These are phyloP conservation scores for Lyophyllum atratum DNA, from an alignment of 768 basidiomycete species.

Conservation along the genomic window DNA sequence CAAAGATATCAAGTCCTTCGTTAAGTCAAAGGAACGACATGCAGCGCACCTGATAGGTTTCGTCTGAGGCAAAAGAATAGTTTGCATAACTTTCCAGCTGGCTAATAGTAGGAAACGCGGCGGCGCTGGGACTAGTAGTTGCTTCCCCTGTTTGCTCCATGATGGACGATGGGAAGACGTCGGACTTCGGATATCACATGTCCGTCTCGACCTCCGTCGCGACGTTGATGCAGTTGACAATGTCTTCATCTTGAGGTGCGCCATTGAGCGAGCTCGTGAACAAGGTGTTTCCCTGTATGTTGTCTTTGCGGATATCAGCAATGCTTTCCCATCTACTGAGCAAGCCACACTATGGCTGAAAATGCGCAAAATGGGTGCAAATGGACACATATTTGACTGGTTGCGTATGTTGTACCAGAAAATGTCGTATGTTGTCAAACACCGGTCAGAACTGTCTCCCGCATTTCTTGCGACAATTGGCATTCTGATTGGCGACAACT, in stretches of 20 bases:
- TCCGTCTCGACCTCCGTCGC: too few relatives aligned
- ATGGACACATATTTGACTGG: constrained; percentile 21
- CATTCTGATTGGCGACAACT: constrained; percentile 23
- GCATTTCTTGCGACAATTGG: constrained; percentile 9
- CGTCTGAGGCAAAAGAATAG: constrained; percentile 60
- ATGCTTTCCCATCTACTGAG: too few relatives aligned
- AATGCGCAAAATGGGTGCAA: constrained; percentile 14
- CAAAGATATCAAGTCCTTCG: constrained; percentile 9
- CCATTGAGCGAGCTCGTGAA: constrained; percentile 14
- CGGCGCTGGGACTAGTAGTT: neutral
- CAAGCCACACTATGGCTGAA: constrained; percentile 23
- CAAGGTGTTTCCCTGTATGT: constrained; percentile 15
- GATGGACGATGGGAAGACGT: neutral
- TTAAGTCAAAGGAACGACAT: neutral
- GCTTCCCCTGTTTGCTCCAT: neutral
- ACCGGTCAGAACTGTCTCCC: neutral
- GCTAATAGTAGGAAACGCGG: neutral
- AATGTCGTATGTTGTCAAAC: constrained; percentile 6
- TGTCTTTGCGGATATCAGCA: constrained; percentile 3
- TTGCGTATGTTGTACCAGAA: constrained; percentile 14
- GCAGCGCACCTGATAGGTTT: constrained; percentile 54
- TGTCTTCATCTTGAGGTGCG: constrained; percentile 11
- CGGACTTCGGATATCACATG: constrained; percentile 6
- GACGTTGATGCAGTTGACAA: too few relatives aligned
- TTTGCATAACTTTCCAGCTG: constrained; percentile 30